These are phyloP conservation scores for Oryza officinalis DNA, from an alignment of 176 grass and related monocot species.

Conservation along the genomic window DNA sequence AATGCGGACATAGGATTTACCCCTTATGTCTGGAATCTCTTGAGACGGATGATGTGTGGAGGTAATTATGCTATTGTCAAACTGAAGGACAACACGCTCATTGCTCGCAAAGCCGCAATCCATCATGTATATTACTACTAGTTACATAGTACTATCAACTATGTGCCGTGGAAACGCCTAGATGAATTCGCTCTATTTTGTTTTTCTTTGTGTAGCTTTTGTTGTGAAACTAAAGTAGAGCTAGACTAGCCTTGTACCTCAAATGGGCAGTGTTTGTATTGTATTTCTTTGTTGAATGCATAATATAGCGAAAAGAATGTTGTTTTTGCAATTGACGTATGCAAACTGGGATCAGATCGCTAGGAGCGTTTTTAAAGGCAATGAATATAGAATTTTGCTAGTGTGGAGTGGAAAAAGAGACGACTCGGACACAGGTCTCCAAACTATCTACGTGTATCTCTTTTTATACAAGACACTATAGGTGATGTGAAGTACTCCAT, in stretches of 20 bases:
- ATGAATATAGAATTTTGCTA: background rate
- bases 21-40: background rate
- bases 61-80: background rate
- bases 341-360: background rate
- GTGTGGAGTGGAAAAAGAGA: background rate
- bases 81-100: background rate
- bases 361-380: background rate
- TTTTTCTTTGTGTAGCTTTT: background rate
- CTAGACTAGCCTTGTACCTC: background rate
- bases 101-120: background rate
- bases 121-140: slow-evolving; percentile 2
- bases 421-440: no score
- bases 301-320: background rate
- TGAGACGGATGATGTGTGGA: background rate
- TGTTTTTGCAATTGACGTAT: background rate
- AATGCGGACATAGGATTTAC: background rate
- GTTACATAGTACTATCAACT: background rate
- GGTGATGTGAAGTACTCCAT: background rate
- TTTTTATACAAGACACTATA: background rate
- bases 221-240: background rate
- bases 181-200: background rate
- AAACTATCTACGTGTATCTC: no score
- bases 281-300: slow-evolving; percentile 7
- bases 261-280: background rate
- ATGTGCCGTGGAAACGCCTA: background rate